Conservation (phyloP, 139 green algal genomes). For the Tetradesmus lagerheimii region DNA sequence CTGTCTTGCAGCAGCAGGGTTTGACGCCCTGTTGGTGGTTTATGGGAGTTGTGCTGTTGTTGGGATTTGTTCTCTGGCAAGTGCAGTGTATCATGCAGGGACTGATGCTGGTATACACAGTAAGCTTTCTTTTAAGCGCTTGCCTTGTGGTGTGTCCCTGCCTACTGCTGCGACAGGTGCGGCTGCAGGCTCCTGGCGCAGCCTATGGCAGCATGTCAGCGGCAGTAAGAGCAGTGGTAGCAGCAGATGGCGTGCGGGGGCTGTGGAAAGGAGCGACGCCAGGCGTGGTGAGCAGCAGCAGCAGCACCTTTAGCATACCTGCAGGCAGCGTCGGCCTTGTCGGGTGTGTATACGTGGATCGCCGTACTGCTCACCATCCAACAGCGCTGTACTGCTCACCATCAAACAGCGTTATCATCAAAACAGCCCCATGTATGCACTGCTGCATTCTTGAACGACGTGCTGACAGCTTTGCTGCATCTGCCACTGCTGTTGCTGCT, state of each 20-base stretch:
- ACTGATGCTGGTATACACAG: too few relatives aligned
- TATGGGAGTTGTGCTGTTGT: too few relatives aligned
- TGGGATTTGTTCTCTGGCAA: too few relatives aligned
- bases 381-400: too few relatives aligned
- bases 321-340: neutral
- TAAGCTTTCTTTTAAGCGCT: too few relatives aligned
- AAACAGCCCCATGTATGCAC: too few relatives aligned
- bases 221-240: constrained; percentile 34
- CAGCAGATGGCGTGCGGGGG: constrained; percentile 23
- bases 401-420: too few relatives aligned
- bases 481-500: neutral
- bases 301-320: neutral
- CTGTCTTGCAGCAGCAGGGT: too few relatives aligned
- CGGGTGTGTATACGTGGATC: too few relatives aligned
- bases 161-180: constrained; percentile 46
- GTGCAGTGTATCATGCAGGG: too few relatives aligned
- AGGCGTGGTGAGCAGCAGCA: constrained; percentile 45
- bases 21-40: too few relatives aligned
- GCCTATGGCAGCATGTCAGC: neutral
- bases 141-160: neutral
- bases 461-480: neutral
- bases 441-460: neutral
- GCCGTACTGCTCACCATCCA: too few relatives aligned
- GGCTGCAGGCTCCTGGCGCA: constrained; percentile 33
- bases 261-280: constrained; percentile 52